Conservation (phyloP, 495 filamentous ascomycete species). For the Neurospora sp. region DNA sequence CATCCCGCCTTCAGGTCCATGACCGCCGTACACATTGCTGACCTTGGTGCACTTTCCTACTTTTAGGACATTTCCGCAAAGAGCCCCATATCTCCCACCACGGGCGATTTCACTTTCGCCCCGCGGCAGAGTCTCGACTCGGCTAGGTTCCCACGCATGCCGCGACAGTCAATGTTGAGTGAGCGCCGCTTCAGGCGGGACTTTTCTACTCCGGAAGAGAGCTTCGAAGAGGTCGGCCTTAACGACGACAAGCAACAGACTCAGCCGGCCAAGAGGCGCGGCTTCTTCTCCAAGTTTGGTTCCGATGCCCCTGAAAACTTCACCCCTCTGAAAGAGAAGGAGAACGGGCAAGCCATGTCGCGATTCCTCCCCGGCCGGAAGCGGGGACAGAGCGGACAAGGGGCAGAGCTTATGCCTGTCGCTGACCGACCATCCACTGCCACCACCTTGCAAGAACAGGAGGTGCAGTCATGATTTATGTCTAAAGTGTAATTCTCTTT, state of each 20-base stretch:
- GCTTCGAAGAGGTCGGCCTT: slow-evolving; percentile 86
- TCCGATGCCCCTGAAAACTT: slow-evolving; percentile 37
- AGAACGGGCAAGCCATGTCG: slow-evolving; percentile 30
- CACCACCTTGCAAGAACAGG: slow-evolving; percentile 21
- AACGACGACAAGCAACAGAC: slow-evolving; percentile 50
- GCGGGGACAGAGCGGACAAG: slow-evolving; percentile 63
- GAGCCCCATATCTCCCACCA: slow-evolving; percentile 56
- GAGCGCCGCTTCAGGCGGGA: slow-evolving; percentile 43
- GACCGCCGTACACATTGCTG: slow-evolving; percentile 2
- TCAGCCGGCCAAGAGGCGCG: slow-evolving; percentile 55
- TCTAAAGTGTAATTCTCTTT: background rate
- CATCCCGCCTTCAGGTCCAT: background rate
- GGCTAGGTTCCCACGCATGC: slow-evolving; percentile 44
- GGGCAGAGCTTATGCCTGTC: slow-evolving; percentile 52
- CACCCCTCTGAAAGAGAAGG: slow-evolving; percentile 27
- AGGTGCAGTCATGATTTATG: slow-evolving; percentile 22
- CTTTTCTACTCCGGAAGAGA: slow-evolving; percentile 56
- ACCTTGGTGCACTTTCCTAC: background rate
- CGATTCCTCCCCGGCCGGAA: slow-evolving; percentile 66
- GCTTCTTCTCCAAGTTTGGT: slow-evolving; percentile 74
- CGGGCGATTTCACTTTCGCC: slow-evolving; percentile 29
- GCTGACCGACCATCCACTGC: slow-evolving; percentile 24
- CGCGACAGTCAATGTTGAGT: slow-evolving; percentile 38
- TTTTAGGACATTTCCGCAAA: slow-evolving; percentile 83
- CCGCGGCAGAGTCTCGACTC: slow-evolving; percentile 76